phyloP scores from a whole-genome alignment of 1,284 basidiomycete species.

The Ustilago hordei region DNA sequence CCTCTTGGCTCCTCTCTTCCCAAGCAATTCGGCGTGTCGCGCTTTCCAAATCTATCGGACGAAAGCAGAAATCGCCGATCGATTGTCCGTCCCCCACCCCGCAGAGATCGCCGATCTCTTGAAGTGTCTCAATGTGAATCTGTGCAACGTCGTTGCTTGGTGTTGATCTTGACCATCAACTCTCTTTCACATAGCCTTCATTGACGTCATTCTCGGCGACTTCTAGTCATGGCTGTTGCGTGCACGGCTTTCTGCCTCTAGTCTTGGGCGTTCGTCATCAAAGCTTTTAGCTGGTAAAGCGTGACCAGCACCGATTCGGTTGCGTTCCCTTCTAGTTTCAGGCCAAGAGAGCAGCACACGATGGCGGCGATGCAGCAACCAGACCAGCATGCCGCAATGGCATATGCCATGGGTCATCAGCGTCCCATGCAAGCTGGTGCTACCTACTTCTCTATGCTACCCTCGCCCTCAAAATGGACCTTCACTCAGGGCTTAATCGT shows the following conservation, averaged over 20 bases:
- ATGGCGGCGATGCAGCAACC: constrained; percentile 22
- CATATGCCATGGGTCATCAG: constrained; percentile 22
- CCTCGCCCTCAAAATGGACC: constrained; percentile 59
- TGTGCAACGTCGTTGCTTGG: background rate
- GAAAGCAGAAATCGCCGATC: background rate
- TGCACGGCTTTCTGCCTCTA: no score
- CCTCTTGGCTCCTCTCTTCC: background rate
- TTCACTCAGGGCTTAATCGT: constrained; percentile 74
- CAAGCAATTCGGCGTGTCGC: constrained; percentile 3
- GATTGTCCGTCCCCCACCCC: no score
- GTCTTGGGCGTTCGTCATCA: no score
- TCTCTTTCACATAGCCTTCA: no score
- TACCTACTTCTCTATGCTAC: constrained; percentile 27
- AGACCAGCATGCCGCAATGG: constrained; percentile 18
- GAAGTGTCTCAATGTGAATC: background rate
- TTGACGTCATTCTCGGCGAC: no score
- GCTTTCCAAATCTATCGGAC: background rate
- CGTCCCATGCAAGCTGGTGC: constrained; percentile 13
- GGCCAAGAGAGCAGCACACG: background rate
- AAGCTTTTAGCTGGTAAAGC: no score
- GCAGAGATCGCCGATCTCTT: background rate
- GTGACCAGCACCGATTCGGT: background rate
- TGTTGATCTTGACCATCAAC: background rate
- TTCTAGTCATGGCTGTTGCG: no score
- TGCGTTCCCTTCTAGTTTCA: background rate